Evolutionary conservation across 352 stramenopile species (phyloP), one percentile per base, ranked within the genome.

Genomic region (Plasmopara halstedii): DNA sequence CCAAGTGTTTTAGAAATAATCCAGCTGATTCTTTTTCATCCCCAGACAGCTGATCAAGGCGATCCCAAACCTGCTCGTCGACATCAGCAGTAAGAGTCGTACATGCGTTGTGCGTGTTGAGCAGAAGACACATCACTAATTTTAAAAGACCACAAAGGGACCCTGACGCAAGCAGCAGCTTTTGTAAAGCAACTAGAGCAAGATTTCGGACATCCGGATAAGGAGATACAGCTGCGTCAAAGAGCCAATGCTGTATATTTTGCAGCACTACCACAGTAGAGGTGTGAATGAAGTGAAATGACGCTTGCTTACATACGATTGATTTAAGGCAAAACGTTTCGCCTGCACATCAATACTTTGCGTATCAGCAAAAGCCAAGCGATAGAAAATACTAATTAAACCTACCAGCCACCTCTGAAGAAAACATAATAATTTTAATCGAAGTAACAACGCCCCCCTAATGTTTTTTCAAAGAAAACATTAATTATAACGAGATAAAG

Each of bases 61-160:
- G 50, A 38, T 83, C 62, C 74, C 75, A 91, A 15, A 62, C 46
- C 19, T 71, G 56, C 17, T 58, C 64, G 32, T 76, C 49, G 37
- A 79, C 57, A 3, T 46, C 20, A 26, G 43, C 42, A 31, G 34
- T 31, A 13, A n/a, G 21, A 26, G n/a, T n/a, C n/a, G n/a, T 50
- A n/a, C 38, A 27, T 23, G 10, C 26, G 45, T 34, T 20, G 27
- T 19, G 34, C 14, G 67, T 44, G 48, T 86, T 86, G n/a, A 88
- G 42, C 14, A 91, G 44, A 6, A 94, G 50, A 2, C 58, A 69
- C 1, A 64, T 71, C n/a, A 75, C 72, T 6, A 94, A 34, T 18
- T 88, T 71, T 15, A 94, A 23, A 6, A 94, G 53, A 5, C 76
- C 76, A 43, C 81, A 93, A 8, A 94, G 58, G 3, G 83, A 94